Evolutionary conservation across 768 basidiomycete species (phyloP), one percentile per base, ranked within the genome.

Genomic region (Pulveroboletus ravenelii): DNA sequence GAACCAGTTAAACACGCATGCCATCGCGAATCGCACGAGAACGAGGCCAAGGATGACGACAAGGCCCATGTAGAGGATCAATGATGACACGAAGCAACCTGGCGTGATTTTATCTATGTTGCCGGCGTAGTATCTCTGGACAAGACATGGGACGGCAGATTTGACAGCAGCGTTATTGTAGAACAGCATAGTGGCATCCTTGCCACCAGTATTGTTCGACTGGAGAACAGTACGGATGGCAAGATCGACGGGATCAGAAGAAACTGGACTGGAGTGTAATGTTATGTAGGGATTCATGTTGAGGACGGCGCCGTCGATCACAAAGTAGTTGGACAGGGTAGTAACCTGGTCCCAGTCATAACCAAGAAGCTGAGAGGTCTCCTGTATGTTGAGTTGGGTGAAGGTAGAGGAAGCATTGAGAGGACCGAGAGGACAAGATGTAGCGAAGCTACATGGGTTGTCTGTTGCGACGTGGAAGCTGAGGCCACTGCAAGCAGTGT

Each of bases 1-100:
- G 74, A 91, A 95, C 96, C 96, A 99, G 61, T 83, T 93, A 78
- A 98, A 99, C 37, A 95, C 68, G 67, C 91, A 91, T 1, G 96
- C 96, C 95, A 99, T 97, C 60, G 78, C 69, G 71, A 98, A 99
- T 32, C 96, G 89, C 30, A 91, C 84, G 54, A 97, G 70, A 30
- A 99, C 89, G 52, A 99, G 82, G 27, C 80, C 80, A 48, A 98
- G 81, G 63, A 99, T 93, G 72, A 98, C 84, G 67, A 92, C 80
- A 50, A 99, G 79, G 50, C 92, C 90, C 25, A 84, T 72, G 66
- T 96, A 99, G 45, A 98, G 84, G 66, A 98, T 82, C 25, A 98
- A 75, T 41, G 82, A 78, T 30, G 93, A 87, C 35, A 93, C 82
- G 69, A 97, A 94, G 70, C 96, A 99, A 8, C 95, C 95, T 6